These are phyloP conservation scores for Boletus barrowsii DNA, from an alignment of 768 basidiomycete genomes.

Conservation along the genomic window DNA sequence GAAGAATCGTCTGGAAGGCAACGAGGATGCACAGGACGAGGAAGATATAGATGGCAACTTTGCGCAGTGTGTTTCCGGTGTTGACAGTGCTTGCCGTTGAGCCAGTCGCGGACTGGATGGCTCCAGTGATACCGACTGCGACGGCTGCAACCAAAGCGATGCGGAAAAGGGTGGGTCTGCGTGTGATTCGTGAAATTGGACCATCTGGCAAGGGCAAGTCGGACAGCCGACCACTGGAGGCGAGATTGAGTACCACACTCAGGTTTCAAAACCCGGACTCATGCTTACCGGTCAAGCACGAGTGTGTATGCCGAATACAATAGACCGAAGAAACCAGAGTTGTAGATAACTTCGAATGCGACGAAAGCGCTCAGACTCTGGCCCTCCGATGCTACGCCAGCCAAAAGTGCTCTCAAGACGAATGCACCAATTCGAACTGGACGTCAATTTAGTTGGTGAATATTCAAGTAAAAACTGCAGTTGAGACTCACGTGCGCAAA, in stretches of 20 bases:
- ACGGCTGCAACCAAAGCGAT: constrained; percentile 23
- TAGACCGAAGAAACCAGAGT: constrained; percentile 35
- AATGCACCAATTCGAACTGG: constrained; percentile 34
- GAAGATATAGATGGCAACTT: constrained; percentile 27
- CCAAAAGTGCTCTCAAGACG: constrained; percentile 27
- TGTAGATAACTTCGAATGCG: constrained; percentile 33
- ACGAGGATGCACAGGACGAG: constrained; percentile 27
- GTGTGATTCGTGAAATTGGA: constrained; percentile 21
- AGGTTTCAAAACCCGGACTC: neutral
- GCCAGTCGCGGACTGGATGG: constrained; percentile 14
- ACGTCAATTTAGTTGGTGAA: neutral
- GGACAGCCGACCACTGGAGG: constrained; percentile 19
- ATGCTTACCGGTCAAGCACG: constrained; percentile 30
- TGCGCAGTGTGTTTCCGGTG: constrained; percentile 22
- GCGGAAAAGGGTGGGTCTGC: constrained; percentile 24
- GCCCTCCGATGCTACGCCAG: constrained; percentile 20
- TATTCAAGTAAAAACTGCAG: neutral
- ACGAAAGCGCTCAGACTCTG: constrained; percentile 23
- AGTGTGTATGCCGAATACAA: constrained; percentile 34
- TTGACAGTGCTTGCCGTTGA: constrained; percentile 6
- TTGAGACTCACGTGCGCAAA: constrained; percentile 25
- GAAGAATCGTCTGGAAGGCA: constrained; percentile 24
- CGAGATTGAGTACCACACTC: neutral
- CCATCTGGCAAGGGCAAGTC: constrained; percentile 23
- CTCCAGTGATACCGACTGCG: constrained; percentile 26